Conservation (phyloP, 2,329 filamentous ascomycete species). For the Penicillium sp. region DNA sequence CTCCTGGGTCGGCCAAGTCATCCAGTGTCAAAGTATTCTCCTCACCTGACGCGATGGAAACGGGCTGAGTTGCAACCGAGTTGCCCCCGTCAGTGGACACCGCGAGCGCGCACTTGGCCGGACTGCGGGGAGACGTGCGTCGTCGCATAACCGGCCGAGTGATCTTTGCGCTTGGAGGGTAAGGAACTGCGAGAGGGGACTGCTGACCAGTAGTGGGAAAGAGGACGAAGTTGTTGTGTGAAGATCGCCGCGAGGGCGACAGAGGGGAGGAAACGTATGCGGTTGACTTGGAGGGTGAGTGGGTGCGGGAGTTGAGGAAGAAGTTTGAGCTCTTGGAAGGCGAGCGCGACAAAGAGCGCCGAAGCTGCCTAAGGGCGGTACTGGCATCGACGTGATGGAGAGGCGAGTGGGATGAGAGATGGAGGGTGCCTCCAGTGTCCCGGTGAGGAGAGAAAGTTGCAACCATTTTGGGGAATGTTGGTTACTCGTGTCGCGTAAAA, state of each 20-base stretch:
- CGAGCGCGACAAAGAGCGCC: conserved; percentile 88
- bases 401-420: conserved; percentile 83
- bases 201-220: conserved; percentile 47
- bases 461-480: conserved; percentile 42
- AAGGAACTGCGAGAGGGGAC: conserved; percentile 64
- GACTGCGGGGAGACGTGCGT: conserved; percentile 76
- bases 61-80: conserved; percentile 54
- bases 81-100: conserved; percentile 73
- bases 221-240: conserved; percentile 57
- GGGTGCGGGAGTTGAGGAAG: conserved; percentile 57
- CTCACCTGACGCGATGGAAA: conserved; percentile 50
- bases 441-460: conserved; percentile 53
- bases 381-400: conserved; percentile 80
- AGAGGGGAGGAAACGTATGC: conserved; percentile 54
- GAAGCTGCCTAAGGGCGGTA: conserved; percentile 76
- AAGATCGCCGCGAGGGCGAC: conserved; percentile 59
- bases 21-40: conserved; percentile 47
- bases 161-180: conserved; percentile 67
- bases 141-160: conserved; percentile 48
- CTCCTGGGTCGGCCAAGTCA: conserved; percentile 27
- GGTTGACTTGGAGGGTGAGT: conserved; percentile 54
- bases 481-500: conserved; percentile 17
- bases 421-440: conserved; percentile 71
- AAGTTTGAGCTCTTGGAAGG: conserved; percentile 79
- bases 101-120: conserved; percentile 74